Conservation (phyloP, 176 grass and related monocot genomes). For the Musa troglodytarum region DNA sequence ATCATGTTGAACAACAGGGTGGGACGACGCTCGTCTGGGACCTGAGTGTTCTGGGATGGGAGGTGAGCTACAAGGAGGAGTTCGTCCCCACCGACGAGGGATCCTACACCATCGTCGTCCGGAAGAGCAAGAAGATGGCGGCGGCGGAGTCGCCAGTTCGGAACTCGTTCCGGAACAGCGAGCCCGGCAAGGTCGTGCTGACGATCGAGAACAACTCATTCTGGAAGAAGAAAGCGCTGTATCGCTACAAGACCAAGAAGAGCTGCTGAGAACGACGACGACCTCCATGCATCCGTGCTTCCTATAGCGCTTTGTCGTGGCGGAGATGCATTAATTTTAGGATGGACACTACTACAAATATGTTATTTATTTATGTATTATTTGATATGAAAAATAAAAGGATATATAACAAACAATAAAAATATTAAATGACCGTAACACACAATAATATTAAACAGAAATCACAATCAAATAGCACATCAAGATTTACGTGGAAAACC, state of each 20-base stretch:
- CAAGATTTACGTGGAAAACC: no score
- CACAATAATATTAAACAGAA: no score
- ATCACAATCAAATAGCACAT: no score
- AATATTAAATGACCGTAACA: no score
- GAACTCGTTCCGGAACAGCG: constrained; percentile 69
- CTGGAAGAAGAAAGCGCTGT: constrained; percentile 79
- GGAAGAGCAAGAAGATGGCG: constrained; percentile 72
- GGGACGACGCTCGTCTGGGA: constrained; percentile 63
- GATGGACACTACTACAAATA: no score
- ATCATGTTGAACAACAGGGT: constrained; percentile 31
- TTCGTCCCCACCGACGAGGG: constrained; percentile 75
- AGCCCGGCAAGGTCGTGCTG: constrained; percentile 71
- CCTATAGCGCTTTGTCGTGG: no score
- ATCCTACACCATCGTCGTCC: constrained; percentile 72
- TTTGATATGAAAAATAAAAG: no score
- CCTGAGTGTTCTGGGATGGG: constrained; percentile 79
- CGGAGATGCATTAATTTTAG: no score
- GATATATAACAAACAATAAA: no score
- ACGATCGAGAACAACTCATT: constrained; percentile 58
- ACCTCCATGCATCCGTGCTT: no score
- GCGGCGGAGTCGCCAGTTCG: constrained; percentile 43
- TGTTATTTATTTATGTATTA: no score
- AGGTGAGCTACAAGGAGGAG: constrained; percentile 96
- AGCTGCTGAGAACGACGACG: background rate
- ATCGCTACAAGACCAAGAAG: constrained; percentile 69